Conservation (phyloP, 495 filamentous ascomycete genomes). For the Tuber microsphaerosporum region DNA sequence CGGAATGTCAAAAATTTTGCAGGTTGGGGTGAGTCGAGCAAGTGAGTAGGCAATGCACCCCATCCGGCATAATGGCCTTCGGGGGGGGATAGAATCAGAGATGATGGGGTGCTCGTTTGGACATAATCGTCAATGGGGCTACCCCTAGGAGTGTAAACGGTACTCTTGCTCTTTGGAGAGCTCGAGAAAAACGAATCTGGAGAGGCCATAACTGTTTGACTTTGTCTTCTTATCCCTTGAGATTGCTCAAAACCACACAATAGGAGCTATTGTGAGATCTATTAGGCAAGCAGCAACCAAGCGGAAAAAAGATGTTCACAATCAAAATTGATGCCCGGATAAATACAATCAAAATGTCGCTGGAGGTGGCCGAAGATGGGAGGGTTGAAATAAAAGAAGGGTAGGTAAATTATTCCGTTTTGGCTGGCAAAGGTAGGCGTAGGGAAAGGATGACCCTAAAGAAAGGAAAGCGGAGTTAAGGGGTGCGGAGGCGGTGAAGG, state of each 20-base stretch:
- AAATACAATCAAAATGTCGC: background rate
- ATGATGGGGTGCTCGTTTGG: constrained; percentile 20
- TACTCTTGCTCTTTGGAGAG: constrained; percentile 35
- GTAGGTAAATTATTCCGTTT: background rate
- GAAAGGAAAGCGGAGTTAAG: background rate
- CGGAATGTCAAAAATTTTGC: constrained; percentile 3
- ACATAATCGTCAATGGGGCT: constrained; percentile 26
- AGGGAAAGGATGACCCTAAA: background rate
- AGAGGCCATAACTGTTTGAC: constrained; percentile 20
- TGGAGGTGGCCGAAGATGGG: background rate
- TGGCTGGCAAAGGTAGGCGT: background rate
- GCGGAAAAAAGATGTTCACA: background rate
- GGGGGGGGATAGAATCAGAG: constrained; percentile 19
- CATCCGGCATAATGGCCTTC: constrained; percentile 30
- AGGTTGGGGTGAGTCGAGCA: constrained; percentile 32
- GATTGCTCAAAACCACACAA: constrained; percentile 3
- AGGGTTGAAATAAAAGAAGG: background rate
- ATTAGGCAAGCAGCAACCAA: background rate
- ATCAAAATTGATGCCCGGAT: background rate
- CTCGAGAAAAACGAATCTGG: constrained; percentile 25
- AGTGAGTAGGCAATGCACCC: constrained; percentile 28
- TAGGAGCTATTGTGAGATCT: background rate
- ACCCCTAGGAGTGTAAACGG: constrained; percentile 30
- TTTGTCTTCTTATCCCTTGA: constrained; percentile 7
- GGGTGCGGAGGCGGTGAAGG: background rate